Conservation (phyloP, 23 red algal species). For the Gracilaria domingensis region DNA sequence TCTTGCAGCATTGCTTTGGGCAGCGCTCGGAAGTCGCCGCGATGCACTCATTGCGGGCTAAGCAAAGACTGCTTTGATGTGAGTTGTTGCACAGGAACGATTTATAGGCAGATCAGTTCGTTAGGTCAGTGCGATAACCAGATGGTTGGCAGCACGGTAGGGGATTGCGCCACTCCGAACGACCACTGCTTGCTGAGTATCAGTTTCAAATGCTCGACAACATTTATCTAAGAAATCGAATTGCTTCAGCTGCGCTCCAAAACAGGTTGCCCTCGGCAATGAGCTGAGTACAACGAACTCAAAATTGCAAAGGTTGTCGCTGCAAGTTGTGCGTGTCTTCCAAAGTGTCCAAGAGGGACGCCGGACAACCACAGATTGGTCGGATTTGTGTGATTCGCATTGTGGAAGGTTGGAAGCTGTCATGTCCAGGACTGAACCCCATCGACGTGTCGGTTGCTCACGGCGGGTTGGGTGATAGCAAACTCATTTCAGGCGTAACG, state of each 20-base stretch:
- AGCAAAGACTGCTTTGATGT: background rate
- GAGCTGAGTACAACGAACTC: background rate
- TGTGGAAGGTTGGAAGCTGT: background rate
- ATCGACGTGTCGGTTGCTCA: constrained; percentile 23
- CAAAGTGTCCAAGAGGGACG: background rate
- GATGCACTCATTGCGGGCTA: background rate
- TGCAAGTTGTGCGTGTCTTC: background rate
- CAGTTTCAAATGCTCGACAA: background rate
- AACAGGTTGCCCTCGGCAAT: background rate
- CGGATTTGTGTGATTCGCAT: background rate
- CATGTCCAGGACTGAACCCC: background rate
- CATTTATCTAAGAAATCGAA: background rate
- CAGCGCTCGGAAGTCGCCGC: background rate
- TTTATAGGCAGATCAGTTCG: background rate
- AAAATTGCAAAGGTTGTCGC: background rate
- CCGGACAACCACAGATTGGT: background rate
- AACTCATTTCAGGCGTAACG: background rate
- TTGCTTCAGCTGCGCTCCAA: background rate
- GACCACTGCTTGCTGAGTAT: background rate
- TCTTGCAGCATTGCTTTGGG: background rate
- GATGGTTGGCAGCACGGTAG: background rate
- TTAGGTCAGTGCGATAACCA: background rate
- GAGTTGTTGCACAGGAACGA: background rate
- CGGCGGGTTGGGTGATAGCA: background rate
- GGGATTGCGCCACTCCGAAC: background rate